Percentiles rank a stretch among this genome's conserved stretches.
Evolutionary conservation across 164 flowering plant genomes (phyloP).

Genomic region (Hamamelis virginiana): DNA sequence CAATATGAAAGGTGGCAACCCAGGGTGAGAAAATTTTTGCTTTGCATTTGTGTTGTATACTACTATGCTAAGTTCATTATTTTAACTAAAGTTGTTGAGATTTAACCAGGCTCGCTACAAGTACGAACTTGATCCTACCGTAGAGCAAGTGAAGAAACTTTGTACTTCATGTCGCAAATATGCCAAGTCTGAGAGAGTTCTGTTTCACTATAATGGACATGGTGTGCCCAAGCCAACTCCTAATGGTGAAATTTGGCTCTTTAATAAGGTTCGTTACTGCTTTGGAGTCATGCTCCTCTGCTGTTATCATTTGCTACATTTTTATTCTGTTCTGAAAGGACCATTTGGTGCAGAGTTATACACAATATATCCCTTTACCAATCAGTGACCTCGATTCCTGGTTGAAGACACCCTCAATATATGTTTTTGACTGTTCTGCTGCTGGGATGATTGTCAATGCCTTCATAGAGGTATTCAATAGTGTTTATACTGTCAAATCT

Average conservation of each 20-base stretch:
- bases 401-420: constrained; percentile 93
- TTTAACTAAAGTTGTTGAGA: constrained; percentile 3
- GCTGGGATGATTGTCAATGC: constrained; percentile 91
- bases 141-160: constrained; percentile 93
- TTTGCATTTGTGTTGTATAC: not conserved
- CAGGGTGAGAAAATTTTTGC: constrained; percentile 45
- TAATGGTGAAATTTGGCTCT: constrained; percentile 98
- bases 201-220: constrained; percentile 98
- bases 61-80: constrained; percentile 8
- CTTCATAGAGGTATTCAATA: constrained; percentile 63
- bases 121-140: constrained; percentile 84
- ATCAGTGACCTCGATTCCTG: constrained; percentile 92
- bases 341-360: constrained; percentile 63
- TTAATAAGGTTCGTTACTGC: constrained; percentile 65
- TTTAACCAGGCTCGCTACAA: constrained; percentile 77
- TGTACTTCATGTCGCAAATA: constrained; percentile 79
- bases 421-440: constrained; percentile 99
- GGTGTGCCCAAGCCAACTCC: constrained; percentile 97
- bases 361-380: constrained; percentile 93
- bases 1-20: constrained; percentile 99
- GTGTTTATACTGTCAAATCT: not conserved
- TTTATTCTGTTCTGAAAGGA: constrained; percentile 5
- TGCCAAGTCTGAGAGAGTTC: constrained; percentile 92
- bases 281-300: not conserved
- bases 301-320: not conserved